A percentile compares a stretch with the other conserved stretches of the same genome.
phyloP scores from a whole-genome alignment of 2,329 filamentous ascomycete species.

The Fusarium aywerte region DNA sequence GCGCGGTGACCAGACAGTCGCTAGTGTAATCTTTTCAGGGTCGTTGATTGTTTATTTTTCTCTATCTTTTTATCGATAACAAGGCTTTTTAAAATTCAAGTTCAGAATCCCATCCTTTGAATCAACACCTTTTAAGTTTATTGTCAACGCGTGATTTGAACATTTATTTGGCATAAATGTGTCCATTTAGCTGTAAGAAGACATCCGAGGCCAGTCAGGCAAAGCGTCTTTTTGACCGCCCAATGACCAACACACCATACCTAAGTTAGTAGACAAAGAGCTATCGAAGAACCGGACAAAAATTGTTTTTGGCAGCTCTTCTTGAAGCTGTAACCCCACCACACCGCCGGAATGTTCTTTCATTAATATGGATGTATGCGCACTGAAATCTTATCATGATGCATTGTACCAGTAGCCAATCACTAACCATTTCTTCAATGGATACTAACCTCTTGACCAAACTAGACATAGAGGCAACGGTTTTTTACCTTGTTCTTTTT shows the following conservation, averaged over 20 bases:
- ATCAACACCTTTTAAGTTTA: neutral
- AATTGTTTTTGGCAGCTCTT: slow-evolving; percentile 5
- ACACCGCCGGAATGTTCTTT: slow-evolving; percentile 22
- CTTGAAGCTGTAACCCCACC: slow-evolving; percentile 13
- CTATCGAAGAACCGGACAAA: neutral
- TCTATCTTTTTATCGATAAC: slow-evolving; percentile 10
- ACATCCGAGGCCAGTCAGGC: neutral
- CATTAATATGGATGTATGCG: neutral
- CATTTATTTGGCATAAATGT: neutral
- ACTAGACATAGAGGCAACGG: too few relatives aligned
- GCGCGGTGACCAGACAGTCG: slow-evolving; percentile 27
- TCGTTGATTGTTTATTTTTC: slow-evolving; percentile 7
- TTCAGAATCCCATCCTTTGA: neutral
- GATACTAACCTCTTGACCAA: neutral
- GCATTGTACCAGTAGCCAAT: slow-evolving; percentile 2
- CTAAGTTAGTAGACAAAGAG: neutral
- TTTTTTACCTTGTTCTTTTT: too few relatives aligned
- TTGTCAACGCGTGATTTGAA: neutral
- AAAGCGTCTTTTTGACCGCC: neutral
- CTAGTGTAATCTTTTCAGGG: slow-evolving; percentile 31
- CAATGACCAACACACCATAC: neutral
- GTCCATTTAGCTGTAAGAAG: neutral
- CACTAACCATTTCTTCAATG: neutral
- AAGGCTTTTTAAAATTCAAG: neutral
- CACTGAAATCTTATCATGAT: slow-evolving; percentile 12